Evolutionary conservation across 352 stramenopile species (phyloP), one percentile per base, ranked within the genome.

Genomic region (Globisporangium perplexum): DNA sequence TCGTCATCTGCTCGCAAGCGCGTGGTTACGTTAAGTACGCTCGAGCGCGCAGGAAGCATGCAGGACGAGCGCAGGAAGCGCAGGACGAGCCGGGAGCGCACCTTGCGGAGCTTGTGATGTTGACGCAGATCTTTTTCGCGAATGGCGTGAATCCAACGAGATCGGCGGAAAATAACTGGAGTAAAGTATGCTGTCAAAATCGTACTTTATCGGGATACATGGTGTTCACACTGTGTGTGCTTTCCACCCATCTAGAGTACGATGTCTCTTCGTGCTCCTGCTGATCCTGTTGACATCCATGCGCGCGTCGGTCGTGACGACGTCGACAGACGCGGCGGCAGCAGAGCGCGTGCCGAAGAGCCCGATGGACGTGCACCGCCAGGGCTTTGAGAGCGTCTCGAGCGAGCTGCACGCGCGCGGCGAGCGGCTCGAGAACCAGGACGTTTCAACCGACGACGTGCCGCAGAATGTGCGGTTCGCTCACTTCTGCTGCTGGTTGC

Each of bases 1-100:
- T 88, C 30, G 77, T 88, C 77, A 88, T 88, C 50, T 59, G 33
- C 8, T 17, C 14, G 33, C 10, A 14, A 4, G 12, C 26, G 30
- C 30, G 30, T n/a, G n/a, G n/a, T n/a, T n/a, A n/a, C n/a, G 30
- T 15, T 7, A 35, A 35, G 30, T 35, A 14, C 10, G 30, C 10
- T 14, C 12, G 30, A 1, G 30, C 6, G 31, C 31, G 31, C 31
- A 14, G 31, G 26, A 30, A 30, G 26, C n/a, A n/a, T n/a, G n/a
- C n/a, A n/a, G n/a, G n/a, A n/a, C n/a, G n/a, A n/a, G n/a, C n/a
- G n/a, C n/a, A n/a, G n/a, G n/a, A n/a, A n/a, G n/a, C n/a, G n/a
- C n/a, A 30, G 26, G 5, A 30, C 26, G 26, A 30, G 33, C 15
- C 10, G 11, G 31, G 33, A 39, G 33, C 33, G 33, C 33, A 39